phyloP scores from a whole-genome alignment of 371 early-diverging fungal genomes.

The Globomyces sp. region DNA sequence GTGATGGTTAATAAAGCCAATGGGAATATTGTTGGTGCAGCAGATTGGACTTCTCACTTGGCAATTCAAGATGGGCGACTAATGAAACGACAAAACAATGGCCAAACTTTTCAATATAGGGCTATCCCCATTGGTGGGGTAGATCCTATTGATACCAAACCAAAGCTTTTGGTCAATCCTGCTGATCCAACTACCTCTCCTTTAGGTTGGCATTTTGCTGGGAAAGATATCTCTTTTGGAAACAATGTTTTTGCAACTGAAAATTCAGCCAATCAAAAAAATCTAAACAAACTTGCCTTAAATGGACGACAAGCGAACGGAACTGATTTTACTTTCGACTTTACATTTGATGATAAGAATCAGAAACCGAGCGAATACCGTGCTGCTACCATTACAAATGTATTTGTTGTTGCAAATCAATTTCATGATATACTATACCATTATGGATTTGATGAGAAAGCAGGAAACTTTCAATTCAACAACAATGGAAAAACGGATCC shows the following conservation, averaged over 20 bases:
- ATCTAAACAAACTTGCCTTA: constrained; percentile 8
- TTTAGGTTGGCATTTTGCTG: constrained; percentile 38
- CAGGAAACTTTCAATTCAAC: constrained; percentile 91
- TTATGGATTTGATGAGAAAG: constrained; percentile 85
- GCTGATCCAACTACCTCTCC: constrained; percentile 48
- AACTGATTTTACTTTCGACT: constrained; percentile 67
- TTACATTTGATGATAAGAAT: constrained; percentile 58
- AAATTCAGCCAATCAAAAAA: constrained; percentile 46
- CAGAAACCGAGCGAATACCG: constrained; percentile 67
- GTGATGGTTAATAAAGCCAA: constrained; percentile 14
- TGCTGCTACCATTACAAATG: constrained; percentile 80
- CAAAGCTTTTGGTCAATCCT: constrained; percentile 66
- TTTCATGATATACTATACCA: constrained; percentile 59
- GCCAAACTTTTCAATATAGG: constrained; percentile 1
- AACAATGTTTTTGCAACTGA: constrained; percentile 73
- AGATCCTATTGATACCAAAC: constrained; percentile 51
- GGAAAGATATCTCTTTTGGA: constrained; percentile 58
- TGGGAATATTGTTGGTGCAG: constrained; percentile 23
- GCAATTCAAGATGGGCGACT: not conserved
- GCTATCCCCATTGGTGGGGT: constrained; percentile 17
- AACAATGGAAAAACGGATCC: constrained; percentile 64
- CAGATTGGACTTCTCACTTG: constrained; percentile 18
- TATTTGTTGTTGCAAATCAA: constrained; percentile 84
- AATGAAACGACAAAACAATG: not conserved
- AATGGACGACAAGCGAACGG: constrained; percentile 33